phyloP scores from a whole-genome alignment of 352 stramenopile species.

The Phytophthora sansomeana region DNA sequence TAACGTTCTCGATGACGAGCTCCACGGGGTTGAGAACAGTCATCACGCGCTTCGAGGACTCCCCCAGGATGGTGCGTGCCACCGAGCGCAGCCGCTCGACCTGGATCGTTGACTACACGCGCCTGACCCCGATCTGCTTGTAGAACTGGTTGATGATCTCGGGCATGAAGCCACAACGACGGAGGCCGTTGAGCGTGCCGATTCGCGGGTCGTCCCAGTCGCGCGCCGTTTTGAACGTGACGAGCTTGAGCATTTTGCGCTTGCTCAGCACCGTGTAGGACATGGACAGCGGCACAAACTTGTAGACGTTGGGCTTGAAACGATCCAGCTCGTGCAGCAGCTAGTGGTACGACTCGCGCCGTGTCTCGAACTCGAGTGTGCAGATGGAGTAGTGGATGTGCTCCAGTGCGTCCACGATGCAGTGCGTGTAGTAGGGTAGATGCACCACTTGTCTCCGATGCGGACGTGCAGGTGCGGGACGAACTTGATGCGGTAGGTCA shows the following conservation, averaged over 20 bases:
- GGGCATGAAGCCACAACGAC: constrained; percentile 84
- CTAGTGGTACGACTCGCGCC: constrained; percentile 99
- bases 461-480: constrained; percentile 97
- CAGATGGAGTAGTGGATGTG: constrained; percentile 99
- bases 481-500: constrained; percentile 99
- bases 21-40: constrained; percentile 83
- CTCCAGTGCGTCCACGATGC: constrained; percentile 97
- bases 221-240: constrained; percentile 93
- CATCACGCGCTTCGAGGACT: constrained; percentile 83
- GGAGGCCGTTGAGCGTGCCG: constrained; percentile 96
- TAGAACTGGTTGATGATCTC: constrained; percentile 91
- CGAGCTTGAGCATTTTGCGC: constrained; percentile 97
- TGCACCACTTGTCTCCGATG: constrained; percentile 98
- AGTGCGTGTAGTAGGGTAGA: constrained; percentile 99
- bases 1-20: constrained; percentile 78
- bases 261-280: constrained; percentile 98
- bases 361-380: constrained; percentile 99
- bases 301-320: constrained; percentile 98
- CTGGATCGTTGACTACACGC: constrained; percentile 89
- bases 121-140: constrained; percentile 87
- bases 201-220: constrained; percentile 97
- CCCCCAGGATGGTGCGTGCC: constrained; percentile 70
- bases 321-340: constrained; percentile 96
- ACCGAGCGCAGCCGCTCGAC: constrained; percentile 83
- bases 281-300: constrained; percentile 96